Conservation (phyloP, 768 basidiomycete genomes). For the Mycena capillaripes region DNA sequence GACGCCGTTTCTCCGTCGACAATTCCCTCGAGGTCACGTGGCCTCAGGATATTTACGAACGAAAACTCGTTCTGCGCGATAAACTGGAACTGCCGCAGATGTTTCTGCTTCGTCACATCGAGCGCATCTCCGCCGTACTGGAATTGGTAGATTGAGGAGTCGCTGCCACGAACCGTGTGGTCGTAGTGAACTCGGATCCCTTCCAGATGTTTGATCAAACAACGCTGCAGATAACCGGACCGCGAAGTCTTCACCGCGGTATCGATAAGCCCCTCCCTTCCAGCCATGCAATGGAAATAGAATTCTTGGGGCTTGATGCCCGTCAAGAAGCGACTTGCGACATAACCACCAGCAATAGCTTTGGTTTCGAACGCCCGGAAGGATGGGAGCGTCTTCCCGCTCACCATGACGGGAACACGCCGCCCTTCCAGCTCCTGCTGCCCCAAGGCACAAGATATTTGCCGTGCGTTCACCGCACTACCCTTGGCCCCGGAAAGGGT, state of each 20-base stretch:
- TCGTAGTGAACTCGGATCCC: slow-evolving; percentile 98
- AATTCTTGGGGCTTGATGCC: slow-evolving; percentile 99
- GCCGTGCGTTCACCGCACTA: slow-evolving; percentile 95
- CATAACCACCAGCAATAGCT: slow-evolving; percentile 97
- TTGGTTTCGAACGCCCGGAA: slow-evolving; percentile 99
- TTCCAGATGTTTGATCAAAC: slow-evolving; percentile 98
- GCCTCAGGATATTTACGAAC: slow-evolving; percentile 79
- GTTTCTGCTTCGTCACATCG: slow-evolving; percentile 98
- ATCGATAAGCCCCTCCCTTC: slow-evolving; percentile 98
- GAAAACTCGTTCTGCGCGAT: slow-evolving; percentile 88
- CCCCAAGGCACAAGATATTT: slow-evolving; percentile 97
- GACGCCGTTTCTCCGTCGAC: slow-evolving; percentile 79
- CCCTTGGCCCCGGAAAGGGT: slow-evolving; percentile 98
- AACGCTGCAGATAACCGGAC: slow-evolving; percentile 97
- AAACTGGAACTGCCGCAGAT: slow-evolving; percentile 94
- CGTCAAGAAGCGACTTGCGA: slow-evolving; percentile 98
- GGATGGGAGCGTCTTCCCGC: slow-evolving; percentile 97
- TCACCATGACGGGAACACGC: slow-evolving; percentile 99
- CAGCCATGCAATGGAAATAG: slow-evolving; percentile 99
- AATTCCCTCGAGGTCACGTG: slow-evolving; percentile 64
- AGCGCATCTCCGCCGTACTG: slow-evolving; percentile 96
- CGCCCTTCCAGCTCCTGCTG: slow-evolving; percentile 99
- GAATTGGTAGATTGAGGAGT: slow-evolving; percentile 95
- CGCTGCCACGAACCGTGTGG: slow-evolving; percentile 96
- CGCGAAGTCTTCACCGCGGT: slow-evolving; percentile 99